Percentiles rank a stretch among this genome's conserved stretches.
phyloP scores from a whole-genome alignment of 2,329 filamentous ascomycete species.

The Ceratocystis ficicola region DNA sequence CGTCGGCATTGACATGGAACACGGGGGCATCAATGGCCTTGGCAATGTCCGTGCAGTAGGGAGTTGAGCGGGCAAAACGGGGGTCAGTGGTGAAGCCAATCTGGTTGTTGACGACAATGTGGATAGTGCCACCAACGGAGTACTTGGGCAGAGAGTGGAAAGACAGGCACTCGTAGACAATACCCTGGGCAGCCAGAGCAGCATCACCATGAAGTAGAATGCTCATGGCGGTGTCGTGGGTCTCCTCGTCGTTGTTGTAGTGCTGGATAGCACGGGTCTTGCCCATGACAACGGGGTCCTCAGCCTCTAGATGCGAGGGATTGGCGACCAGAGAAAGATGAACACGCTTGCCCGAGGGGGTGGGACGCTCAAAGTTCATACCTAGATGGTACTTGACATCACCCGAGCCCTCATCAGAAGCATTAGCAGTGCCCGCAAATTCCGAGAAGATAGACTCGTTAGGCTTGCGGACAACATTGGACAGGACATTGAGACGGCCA shows the following conservation, averaged over 20 bases:
- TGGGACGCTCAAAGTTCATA: constrained; percentile 99
- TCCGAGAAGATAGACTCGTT: constrained; percentile 99
- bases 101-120: constrained; percentile 98
- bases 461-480: constrained; percentile 96
- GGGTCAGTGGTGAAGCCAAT: constrained; percentile 99
- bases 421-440: constrained; percentile 77
- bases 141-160: constrained; percentile 94
- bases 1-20: constrained; percentile 98
- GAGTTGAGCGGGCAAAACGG: constrained; percentile 89
- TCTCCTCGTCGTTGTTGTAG: constrained; percentile 93
- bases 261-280: constrained; percentile 97
- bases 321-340: constrained; percentile 97
- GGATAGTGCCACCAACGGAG: constrained; percentile 93
- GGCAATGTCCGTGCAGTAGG: constrained; percentile 98
- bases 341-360: constrained; percentile 96
- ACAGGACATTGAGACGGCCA: constrained; percentile 93
- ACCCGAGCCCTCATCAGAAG: constrained; percentile 88
- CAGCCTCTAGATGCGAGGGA: constrained; percentile 93
- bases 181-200: constrained; percentile 88
- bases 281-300: constrained; percentile 93
- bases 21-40: constrained; percentile 97
- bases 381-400: constrained; percentile 99
- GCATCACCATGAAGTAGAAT: constrained; percentile 95
- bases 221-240: constrained; percentile 83
- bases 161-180: constrained; percentile 96